Percentiles rank a stretch among this genome's conserved stretches.
Evolutionary conservation across 257 asterid species (phyloP).

Genomic region (Plantago major): DNA sequence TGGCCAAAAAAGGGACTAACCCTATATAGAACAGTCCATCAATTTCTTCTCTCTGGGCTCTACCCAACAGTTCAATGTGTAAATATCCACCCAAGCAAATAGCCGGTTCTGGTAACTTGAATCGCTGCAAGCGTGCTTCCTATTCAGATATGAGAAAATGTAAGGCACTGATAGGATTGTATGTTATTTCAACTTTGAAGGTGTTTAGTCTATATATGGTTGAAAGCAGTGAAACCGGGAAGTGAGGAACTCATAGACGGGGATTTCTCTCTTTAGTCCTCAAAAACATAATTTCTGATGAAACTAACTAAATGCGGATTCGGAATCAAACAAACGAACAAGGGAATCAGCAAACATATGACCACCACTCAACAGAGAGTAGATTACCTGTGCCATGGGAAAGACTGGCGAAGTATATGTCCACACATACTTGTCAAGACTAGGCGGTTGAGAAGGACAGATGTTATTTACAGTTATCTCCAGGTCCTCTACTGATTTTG

Average conservation of each 20-base stretch:
- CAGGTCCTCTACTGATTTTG: slow-evolving; percentile 24
- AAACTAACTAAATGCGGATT: no score
- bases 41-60: slow-evolving; percentile 35
- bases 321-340: no score
- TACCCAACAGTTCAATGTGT: slow-evolving; percentile 48
- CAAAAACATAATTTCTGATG: no score
- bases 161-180: not conserved
- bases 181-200: not conserved
- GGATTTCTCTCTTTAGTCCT: no score
- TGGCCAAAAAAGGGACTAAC: slow-evolving; percentile 21
- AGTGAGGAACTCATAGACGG: no score
- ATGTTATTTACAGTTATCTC: slow-evolving; percentile 15
- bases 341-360: no score
- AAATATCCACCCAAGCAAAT: slow-evolving; percentile 51
- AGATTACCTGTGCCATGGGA: slow-evolving; percentile 41
- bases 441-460: slow-evolving; percentile 25
- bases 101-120: slow-evolving; percentile 44
- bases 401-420: slow-evolving; percentile 40
- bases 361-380: not conserved
- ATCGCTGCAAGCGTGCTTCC: slow-evolving; percentile 43
- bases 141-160: slow-evolving; percentile 15
- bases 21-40: slow-evolving; percentile 44
- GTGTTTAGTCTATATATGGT: no score
- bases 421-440: slow-evolving; percentile 48
- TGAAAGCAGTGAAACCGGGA: no score